A percentile compares a stretch with the other conserved stretches of the same genome.
phyloP scores from a whole-genome alignment of 139 green algal species.

The Trebouxia sp. region DNA sequence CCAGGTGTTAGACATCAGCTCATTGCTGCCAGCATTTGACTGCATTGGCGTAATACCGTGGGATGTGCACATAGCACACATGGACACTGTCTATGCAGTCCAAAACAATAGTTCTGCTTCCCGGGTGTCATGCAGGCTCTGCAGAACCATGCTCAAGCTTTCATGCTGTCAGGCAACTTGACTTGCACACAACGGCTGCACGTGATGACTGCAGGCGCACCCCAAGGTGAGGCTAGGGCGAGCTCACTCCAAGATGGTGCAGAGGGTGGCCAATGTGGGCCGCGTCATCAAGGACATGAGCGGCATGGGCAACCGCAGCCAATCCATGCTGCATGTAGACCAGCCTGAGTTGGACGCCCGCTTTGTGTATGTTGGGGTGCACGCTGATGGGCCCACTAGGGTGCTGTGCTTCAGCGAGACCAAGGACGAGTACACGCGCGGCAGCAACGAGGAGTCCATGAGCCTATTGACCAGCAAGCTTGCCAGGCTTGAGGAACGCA shows the following conservation, averaged over 20 bases:
- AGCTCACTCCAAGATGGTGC: slow-evolving; percentile 20
- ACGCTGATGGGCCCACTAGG: slow-evolving; percentile 56
- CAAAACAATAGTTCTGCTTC: too few species aligned
- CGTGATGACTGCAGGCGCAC: slow-evolving; percentile 31
- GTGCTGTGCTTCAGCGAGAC: slow-evolving; percentile 63
- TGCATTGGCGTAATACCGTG: too few species aligned
- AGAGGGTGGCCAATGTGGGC: slow-evolving; percentile 28
- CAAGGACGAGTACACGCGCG: slow-evolving; percentile 36
- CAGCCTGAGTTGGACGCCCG: slow-evolving; percentile 33
- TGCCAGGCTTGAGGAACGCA: slow-evolving; percentile 26
- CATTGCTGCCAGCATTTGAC: too few species aligned
- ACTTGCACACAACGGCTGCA: too few species aligned
- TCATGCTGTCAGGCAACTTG: too few species aligned
- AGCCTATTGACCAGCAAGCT: slow-evolving; percentile 18
- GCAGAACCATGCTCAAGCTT: too few species aligned
- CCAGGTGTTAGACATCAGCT: too few species aligned
- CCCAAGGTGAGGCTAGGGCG: slow-evolving; percentile 30
- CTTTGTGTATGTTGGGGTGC: slow-evolving; percentile 55
- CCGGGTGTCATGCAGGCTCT: too few species aligned
- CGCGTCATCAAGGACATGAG: slow-evolving; percentile 13
- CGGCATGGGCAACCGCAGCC: slow-evolving; percentile 17
- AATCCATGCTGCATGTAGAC: slow-evolving; percentile 5
- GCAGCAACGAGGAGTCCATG: slow-evolving; percentile 36
- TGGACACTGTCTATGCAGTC: too few species aligned
- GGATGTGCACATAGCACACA: too few species aligned